Evolutionary conservation across 2,329 filamentous ascomycete species (phyloP).

Genomic region (Epichloe baconii): DNA sequence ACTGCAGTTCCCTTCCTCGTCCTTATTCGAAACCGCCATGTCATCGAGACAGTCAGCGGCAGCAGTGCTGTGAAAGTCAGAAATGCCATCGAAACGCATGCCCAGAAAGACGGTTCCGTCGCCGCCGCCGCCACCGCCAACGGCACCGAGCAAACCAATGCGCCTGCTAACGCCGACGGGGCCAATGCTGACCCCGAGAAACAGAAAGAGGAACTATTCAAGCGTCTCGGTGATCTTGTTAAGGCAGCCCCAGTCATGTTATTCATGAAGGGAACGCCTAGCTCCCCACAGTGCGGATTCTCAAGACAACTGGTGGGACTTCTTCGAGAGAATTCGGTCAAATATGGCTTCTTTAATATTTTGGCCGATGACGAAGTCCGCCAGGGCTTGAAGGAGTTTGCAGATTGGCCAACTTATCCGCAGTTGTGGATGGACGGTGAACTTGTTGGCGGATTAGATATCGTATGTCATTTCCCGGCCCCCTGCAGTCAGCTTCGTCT

Average conservation of each 20-base stretch:
- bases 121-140: conserved; percentile 22
- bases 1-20: conserved; percentile 89
- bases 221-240: conserved; percentile 69
- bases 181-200: conserved; percentile 35
- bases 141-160: conserved; percentile 23
- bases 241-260: conserved; percentile 96
- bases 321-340: conserved; percentile 76
- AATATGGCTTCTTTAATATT: conserved; percentile 99
- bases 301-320: conserved; percentile 79
- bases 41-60: conserved; percentile 77
- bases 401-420: conserved; percentile 97
- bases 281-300: conserved; percentile 80
- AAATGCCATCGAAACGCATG: conserved; percentile 72
- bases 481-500: not conserved
- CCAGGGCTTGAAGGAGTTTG: conserved; percentile 90
- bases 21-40: conserved; percentile 59
- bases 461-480: conserved; percentile 48
- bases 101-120: conserved; percentile 32
- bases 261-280: conserved; percentile 96
- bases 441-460: conserved; percentile 85
- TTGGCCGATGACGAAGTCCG: conserved; percentile 93
- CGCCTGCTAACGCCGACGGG: conserved; percentile 29
- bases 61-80: conserved; percentile 80
- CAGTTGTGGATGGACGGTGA: conserved; percentile 89
- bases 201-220: conserved; percentile 73